Percentiles rank a stretch among this genome's conserved stretches.
Conservation (phyloP, 306 rosid species). For the Cucurbita argyrosperma region DNA sequence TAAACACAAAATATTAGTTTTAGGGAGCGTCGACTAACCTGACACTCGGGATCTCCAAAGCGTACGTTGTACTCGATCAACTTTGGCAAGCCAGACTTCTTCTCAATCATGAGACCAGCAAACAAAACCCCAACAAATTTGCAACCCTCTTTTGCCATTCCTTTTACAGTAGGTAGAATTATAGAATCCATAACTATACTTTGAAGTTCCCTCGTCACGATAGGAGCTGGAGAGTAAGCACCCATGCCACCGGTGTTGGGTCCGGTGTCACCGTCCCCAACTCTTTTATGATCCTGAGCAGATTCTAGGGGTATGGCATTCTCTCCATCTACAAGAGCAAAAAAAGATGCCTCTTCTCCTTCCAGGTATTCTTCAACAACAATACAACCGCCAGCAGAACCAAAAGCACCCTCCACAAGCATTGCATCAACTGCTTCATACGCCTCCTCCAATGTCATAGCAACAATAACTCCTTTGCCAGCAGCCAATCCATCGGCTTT, state of each 20-base stretch:
- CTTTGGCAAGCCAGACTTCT: slow-evolving; percentile 83
- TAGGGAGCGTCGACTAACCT: slow-evolving; percentile 37
- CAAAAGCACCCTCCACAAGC: slow-evolving; percentile 76
- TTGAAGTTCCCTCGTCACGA: slow-evolving; percentile 71
- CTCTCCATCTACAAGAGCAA: slow-evolving; percentile 88
- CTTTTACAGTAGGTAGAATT: slow-evolving; percentile 80
- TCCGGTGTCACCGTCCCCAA: slow-evolving; percentile 88
- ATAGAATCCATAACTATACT: slow-evolving; percentile 68
- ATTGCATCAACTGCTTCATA: slow-evolving; percentile 80
- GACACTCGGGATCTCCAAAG: slow-evolving; percentile 99
- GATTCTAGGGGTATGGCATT: slow-evolving; percentile 89
- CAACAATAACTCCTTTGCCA: slow-evolving; percentile 88
- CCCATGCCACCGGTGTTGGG: slow-evolving; percentile 99
- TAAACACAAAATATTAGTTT: not conserved
- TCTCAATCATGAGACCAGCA: slow-evolving; percentile 96
- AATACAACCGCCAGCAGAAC: slow-evolving; percentile 74
- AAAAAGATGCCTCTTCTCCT: slow-evolving; percentile 93
- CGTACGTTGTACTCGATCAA: slow-evolving; percentile 92
- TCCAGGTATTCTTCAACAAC: slow-evolving; percentile 85
- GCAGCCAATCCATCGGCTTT: slow-evolving; percentile 98
- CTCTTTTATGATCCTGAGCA: slow-evolving; percentile 95
- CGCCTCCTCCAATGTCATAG: slow-evolving; percentile 70
- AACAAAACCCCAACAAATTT: slow-evolving; percentile 85
- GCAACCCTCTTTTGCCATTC: slow-evolving; percentile 85
- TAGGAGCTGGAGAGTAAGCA: slow-evolving; percentile 89